Percentiles rank a stretch among this genome's conserved stretches.
Evolutionary conservation across 148 eudicot genomes (phyloP).

Genomic region (Rhododendron mucronatum): DNA sequence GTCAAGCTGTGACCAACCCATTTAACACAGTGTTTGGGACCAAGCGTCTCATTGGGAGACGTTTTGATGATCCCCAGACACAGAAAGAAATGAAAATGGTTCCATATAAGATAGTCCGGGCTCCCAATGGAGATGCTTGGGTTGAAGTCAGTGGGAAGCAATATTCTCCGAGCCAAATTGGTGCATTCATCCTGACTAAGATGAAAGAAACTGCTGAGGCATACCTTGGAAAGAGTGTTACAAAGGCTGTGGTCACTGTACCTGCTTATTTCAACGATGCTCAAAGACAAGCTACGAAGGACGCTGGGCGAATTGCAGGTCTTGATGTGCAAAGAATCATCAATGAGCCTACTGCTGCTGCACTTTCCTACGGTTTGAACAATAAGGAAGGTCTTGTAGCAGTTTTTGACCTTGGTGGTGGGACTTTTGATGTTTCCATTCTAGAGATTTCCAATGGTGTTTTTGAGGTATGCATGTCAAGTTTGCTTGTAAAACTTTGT

Average conservation of each 20-base stretch:
- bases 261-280: constrained; percentile 98
- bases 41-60: constrained; percentile 87
- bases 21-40: constrained; percentile 78
- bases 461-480: constrained; percentile 60
- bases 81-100: constrained; percentile 98
- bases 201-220: constrained; percentile 99
- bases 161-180: constrained; percentile 90
- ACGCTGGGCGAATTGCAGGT: constrained; percentile 92
- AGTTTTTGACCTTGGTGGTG: constrained; percentile 98
- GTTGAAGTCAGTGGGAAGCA: constrained; percentile 93
- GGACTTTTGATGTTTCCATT: constrained; percentile 95
- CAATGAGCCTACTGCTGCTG: constrained; percentile 98
- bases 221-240: constrained; percentile 72
- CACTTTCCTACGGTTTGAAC: constrained; percentile 91
- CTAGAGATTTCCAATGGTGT: constrained; percentile 92
- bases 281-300: constrained; percentile 96
- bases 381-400: constrained; percentile 95
- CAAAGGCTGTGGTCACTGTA: constrained; percentile 85
- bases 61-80: constrained; percentile 79
- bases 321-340: constrained; percentile 93
- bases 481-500: not conserved
- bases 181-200: constrained; percentile 83
- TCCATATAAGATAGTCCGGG: constrained; percentile 79
- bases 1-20: constrained; percentile 93
- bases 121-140: constrained; percentile 99